Base-by-base conservation (phyloP, 768 basidiomycete genomes). In the Tricholoma flavovirens region DNA sequence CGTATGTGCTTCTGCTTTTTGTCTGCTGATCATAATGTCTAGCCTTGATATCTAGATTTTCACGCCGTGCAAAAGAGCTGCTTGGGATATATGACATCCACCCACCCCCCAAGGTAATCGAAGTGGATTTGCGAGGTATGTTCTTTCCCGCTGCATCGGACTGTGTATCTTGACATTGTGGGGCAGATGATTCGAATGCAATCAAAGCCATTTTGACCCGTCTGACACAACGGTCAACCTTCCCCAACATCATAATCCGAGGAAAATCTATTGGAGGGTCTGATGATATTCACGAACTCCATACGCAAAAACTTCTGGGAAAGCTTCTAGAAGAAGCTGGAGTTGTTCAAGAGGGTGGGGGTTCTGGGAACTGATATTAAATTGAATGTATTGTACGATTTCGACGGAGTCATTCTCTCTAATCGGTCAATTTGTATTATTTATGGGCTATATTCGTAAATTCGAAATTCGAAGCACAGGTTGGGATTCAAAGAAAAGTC, bases 51-150 rank as follows among this genome's bases (percentile, higher is more conserved):
- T 65, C 17, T 55, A 87, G 84, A 42, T 87, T 76, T 64, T 89
- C 86, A 4, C 71, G 71, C 58, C 69, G 74, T 38, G 83, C 85
- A 12, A 89, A 88, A 63, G 70, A 71, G n/a, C 75, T 92, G 5
- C 75, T 93, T 4, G 75, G 75, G 30, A 70, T 68, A 0, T 88
- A 88, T 61, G 70, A 82, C 26, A 75, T 90, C 11, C 67, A 73
- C 12, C 90, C 90, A 0, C 64, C 81, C 2, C 87, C 90, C 1
- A 81, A 79, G 57, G 71, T 91, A 32, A 72, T 93, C 29, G 90
- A 93, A 63, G 87, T 92, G 21, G 89, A 93, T 68, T 62, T 83
- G 9, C 78, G 90, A 70, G 78, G 88, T 83, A 67, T 26, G 12
- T 33, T 35, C 7, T 29, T 51, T 17, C n/a, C 29, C n/a, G 14